Evolutionary conservation across 2,329 filamentous ascomycete species (phyloP).

Genomic region (Aulographum hederae): DNA sequence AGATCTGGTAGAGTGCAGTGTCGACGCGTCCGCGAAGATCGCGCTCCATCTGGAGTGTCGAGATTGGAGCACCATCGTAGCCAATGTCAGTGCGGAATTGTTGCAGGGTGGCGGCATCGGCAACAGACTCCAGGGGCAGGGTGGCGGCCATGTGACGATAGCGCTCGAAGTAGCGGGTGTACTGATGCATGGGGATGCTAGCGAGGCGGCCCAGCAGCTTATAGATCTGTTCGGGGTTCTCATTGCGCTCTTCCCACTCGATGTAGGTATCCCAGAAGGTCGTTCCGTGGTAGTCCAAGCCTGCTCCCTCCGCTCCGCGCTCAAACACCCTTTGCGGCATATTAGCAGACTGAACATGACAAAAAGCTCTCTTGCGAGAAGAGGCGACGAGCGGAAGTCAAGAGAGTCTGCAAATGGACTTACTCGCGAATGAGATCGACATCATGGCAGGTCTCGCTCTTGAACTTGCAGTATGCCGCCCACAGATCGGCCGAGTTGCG

Average conservation of each 20-base stretch:
- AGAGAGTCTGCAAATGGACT: conserved; percentile 36
- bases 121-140: conserved; percentile 55
- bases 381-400: conserved; percentile 5
- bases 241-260: conserved; percentile 84
- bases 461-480: conserved; percentile 95
- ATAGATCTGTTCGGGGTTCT: conserved; percentile 70
- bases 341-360: not conserved
- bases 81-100: conserved; percentile 57
- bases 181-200: conserved; percentile 86
- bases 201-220: conserved; percentile 67
- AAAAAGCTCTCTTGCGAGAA: conserved; percentile 4
- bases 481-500: conserved; percentile 89
- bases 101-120: conserved; percentile 46
- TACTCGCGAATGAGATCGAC: conserved; percentile 97
- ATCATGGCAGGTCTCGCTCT: conserved; percentile 92
- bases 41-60: conserved; percentile 64
- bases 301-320: conserved; percentile 66
- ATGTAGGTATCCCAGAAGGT: conserved; percentile 99
- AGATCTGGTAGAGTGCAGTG: conserved; percentile 53
- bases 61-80: conserved; percentile 40
- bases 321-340: conserved; percentile 61
- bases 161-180: conserved; percentile 83
- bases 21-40: conserved; percentile 66
- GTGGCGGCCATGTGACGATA: conserved; percentile 62
- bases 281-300: conserved; percentile 83